Base-by-base conservation (phyloP, 1,284 basidiomycete species). In the Cryptococcus sp. region DNA sequence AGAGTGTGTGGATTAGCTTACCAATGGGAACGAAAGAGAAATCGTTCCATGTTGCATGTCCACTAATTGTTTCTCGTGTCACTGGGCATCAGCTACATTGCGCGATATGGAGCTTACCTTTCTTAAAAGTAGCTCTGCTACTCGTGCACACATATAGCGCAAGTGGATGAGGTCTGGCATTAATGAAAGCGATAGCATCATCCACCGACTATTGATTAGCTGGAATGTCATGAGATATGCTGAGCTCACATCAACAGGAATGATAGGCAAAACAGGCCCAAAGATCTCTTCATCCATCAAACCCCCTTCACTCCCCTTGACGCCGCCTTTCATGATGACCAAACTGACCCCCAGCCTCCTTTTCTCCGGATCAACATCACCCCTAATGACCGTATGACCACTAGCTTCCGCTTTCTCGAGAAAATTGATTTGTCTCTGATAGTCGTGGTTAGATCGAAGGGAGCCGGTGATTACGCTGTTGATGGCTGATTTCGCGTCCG, bases 211-310 rank as follows among this genome's bases (percentile, higher is more conserved):
- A 45, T 9, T 7, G 2, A 34, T 46, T 14, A 52, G 40, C 25
- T 45, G 4, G 18, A 2, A 3, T n/a, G 28, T 25, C 23, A 19
- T 10, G 5, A 43, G 32, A 19, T 39, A 19, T 16, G 21, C 7
- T 39, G 36, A 19, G 80, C 60, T 52, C 45, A 77, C 73, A 49
- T 81, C 81, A 18, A 92, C 83, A 0, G 87, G 82, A 0, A 94
- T 77, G 48, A 96, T 80, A 5, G 89, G 85, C 19, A 94, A 76
- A 7, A 87, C 68, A 1, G 86, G 85, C 0, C 84, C 86, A 66
- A 88, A 86, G 13, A 84, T 73, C 67, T 86, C 85, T 46, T 91
- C 85, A 71, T 82, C 80, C 82, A 91, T 82, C 58, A 91, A 67
- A 0, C 55, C 50, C 69, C 91, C 88, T 21, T 50, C 52, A 55